phyloP scores from a whole-genome alignment of 441 rosid genomes.

The Mallotus japonicus region DNA sequence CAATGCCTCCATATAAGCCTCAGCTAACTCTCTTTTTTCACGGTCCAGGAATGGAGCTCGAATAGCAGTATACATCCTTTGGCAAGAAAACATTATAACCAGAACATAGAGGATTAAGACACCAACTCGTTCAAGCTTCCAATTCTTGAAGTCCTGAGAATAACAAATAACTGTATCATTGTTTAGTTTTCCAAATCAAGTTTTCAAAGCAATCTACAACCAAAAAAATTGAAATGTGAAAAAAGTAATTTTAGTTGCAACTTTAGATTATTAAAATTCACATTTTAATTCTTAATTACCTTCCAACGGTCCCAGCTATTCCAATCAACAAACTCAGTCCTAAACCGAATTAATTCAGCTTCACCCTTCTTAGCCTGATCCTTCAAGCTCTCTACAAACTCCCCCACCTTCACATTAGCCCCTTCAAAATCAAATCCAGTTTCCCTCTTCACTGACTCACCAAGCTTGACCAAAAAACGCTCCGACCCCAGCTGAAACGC shows the following conservation, averaged over 20 bases:
- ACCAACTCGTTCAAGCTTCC: conserved; percentile 71
- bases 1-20: conserved; percentile 96
- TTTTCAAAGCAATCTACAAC: neutral
- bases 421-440: conserved; percentile 60
- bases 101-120: conserved; percentile 57
- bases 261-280: too few species aligned
- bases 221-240: too few species aligned
- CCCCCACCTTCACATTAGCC: conserved; percentile 42
- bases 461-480: conserved; percentile 53
- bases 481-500: conserved; percentile 52
- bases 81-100: conserved; percentile 55
- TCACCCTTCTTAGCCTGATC: conserved; percentile 38
- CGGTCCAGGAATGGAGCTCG: conserved; percentile 65
- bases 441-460: conserved; percentile 66
- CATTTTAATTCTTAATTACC: conserved; percentile 35
- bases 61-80: conserved; percentile 54
- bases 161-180: conserved; percentile 23
- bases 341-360: conserved; percentile 44
- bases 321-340: conserved; percentile 68
- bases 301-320: conserved; percentile 84
- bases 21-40: conserved; percentile 65
- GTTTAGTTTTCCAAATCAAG: conserved; percentile 22
- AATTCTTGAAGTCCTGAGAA: conserved; percentile 69
- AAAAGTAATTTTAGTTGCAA: too few species aligned
- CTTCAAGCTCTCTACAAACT: conserved; percentile 41